These are phyloP conservation scores for Tulasnella sp. DNA, from an alignment of 768 basidiomycete species.

Conservation along the genomic window DNA sequence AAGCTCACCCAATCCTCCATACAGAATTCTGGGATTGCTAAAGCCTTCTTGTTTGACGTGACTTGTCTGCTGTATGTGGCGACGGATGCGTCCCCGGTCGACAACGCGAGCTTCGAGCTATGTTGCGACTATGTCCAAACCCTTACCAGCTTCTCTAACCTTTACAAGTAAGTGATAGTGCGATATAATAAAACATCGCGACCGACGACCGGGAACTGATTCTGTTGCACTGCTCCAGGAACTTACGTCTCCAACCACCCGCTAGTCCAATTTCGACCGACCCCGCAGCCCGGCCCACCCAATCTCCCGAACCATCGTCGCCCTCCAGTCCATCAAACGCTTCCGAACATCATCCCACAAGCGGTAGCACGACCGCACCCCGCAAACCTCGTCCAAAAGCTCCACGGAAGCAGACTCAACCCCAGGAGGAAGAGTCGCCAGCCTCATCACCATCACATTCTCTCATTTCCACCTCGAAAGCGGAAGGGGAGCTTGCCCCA, in stretches of 20 bases:
- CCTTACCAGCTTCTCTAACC: conserved; percentile 78
- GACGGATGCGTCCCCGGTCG: conserved; percentile 90
- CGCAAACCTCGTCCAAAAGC: conserved; percentile 10
- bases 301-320: conserved; percentile 18
- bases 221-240: not conserved
- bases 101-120: conserved; percentile 82
- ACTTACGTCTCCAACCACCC: not conserved
- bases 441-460: conserved; percentile 19
- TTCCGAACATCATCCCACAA: not conserved
- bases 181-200: not conserved
- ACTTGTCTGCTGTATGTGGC: conserved; percentile 87
- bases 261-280: not conserved
- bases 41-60: conserved; percentile 91
- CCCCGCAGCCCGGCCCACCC: not conserved
- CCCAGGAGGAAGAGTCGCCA: not conserved
- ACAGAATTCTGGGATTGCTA: conserved; percentile 89
- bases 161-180: conserved; percentile 68
- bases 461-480: conserved; percentile 28
- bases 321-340: conserved; percentile 27
- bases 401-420: conserved; percentile 25
- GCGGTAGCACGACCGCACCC: not conserved
- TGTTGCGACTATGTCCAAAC: conserved; percentile 91
- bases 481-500: not conserved
- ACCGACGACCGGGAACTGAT: not conserved
- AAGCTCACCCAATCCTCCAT: not conserved